Percentiles rank a stretch among this genome's conserved stretches.
Evolutionary conservation across 2,329 filamentous ascomycete genomes (phyloP).

Genomic region (Alternaria sp.): DNA sequence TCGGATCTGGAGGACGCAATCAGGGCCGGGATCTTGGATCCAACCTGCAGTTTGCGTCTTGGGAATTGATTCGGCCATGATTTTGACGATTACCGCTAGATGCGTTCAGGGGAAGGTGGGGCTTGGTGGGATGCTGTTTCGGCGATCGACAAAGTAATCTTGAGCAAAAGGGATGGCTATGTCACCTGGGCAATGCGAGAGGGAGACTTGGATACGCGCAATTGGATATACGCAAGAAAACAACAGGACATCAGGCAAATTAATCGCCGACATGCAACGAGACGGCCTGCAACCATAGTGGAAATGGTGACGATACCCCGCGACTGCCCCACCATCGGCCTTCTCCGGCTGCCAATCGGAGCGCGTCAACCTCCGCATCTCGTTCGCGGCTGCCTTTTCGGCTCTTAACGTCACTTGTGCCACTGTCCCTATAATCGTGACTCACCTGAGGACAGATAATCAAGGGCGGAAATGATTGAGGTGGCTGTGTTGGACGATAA

Average conservation of each 20-base stretch:
- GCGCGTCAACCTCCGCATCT: slow-evolving; percentile 13
- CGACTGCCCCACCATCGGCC: slow-evolving; percentile 11
- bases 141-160: neutral
- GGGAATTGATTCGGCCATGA: slow-evolving; percentile 31
- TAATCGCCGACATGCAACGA: neutral
- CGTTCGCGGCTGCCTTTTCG: neutral
- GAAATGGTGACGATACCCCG: slow-evolving; percentile 9
- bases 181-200: neutral
- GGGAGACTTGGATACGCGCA: neutral
- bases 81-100: neutral
- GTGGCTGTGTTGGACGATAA: neutral
- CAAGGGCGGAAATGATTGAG: neutral
- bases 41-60: slow-evolving; percentile 47
- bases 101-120: slow-evolving; percentile 1
- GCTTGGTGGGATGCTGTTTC: neutral
- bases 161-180: neutral
- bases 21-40: slow-evolving; percentile 48
- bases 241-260: too few relatives aligned
- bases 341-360: slow-evolving; percentile 18
- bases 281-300: neutral
- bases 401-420: neutral
- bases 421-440: neutral
- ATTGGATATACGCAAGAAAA: too few relatives aligned
- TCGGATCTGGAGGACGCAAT: slow-evolving; percentile 48
- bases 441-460: neutral